These are phyloP conservation scores for Botrytis pseudocinerea DNA, from an alignment of 2,329 filamentous ascomycete genomes.

Conservation along the genomic window DNA sequence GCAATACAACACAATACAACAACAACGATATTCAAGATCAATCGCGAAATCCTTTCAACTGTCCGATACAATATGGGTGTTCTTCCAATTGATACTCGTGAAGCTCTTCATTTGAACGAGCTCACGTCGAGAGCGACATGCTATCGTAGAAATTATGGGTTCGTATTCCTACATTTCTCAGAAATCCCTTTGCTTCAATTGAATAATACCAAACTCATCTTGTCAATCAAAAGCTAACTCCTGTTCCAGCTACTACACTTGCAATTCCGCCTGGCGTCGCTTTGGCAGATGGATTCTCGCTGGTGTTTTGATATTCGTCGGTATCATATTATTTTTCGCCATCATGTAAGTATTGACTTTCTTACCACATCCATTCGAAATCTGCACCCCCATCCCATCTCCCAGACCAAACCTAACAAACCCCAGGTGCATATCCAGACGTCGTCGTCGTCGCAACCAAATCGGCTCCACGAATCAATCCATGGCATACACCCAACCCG, in stretches of 20 bases:
- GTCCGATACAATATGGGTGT: conserved; percentile 12
- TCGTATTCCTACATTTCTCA: not conserved
- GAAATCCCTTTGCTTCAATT: not conserved
- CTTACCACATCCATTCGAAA: not conserved
- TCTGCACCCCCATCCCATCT: too few relatives aligned
- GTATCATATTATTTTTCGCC: conserved; percentile 25
- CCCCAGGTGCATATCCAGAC: not conserved
- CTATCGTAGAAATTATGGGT: conserved; percentile 4
- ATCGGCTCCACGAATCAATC: conserved; percentile 12
- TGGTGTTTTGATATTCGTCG: conserved; percentile 31
- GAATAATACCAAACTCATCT: too few relatives aligned
- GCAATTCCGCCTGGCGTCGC: conserved; percentile 26
- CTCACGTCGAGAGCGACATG: conserved; percentile 15
- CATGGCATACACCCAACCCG: conserved; percentile 19
- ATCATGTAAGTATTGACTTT: conserved; percentile 26
- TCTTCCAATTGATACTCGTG: conserved; percentile 22
- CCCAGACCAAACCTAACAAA: conserved; percentile 1
- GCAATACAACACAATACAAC: not conserved
- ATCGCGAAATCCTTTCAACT: not conserved
- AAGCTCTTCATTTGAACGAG: conserved; percentile 14
- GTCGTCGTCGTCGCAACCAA: conserved; percentile 24
- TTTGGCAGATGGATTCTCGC: conserved; percentile 34
- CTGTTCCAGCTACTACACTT: conserved; percentile 8
- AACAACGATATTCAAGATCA: not conserved
- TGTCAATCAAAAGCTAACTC: not conserved